Evolutionary conservation across 1,284 basidiomycete species (phyloP).

Genomic region (Leccinum pallidistipes): DNA sequence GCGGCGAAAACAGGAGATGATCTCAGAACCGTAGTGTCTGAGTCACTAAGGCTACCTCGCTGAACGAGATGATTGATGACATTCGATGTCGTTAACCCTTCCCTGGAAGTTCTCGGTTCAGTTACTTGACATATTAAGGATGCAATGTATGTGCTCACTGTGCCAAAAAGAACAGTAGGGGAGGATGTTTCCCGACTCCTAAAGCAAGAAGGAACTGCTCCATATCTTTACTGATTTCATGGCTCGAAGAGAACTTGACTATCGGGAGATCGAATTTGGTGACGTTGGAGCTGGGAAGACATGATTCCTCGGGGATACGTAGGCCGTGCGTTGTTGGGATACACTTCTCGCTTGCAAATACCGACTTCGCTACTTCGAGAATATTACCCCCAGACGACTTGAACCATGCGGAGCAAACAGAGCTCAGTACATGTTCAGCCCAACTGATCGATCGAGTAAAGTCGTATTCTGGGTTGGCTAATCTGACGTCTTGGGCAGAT

Average conservation of each 20-base stretch:
- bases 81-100: slow-evolving; percentile 72
- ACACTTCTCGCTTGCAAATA: slow-evolving; percentile 65
- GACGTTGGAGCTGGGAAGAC: slow-evolving; percentile 83
- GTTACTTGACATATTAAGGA: not conserved
- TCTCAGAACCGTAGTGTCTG: slow-evolving; percentile 40
- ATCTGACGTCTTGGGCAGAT: slow-evolving; percentile 45
- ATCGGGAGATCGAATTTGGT: slow-evolving; percentile 58
- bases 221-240: slow-evolving; percentile 62
- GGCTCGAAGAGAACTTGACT: slow-evolving; percentile 67
- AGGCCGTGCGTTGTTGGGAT: slow-evolving; percentile 82
- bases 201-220: slow-evolving; percentile 74
- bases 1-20: slow-evolving; percentile 57
- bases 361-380: slow-evolving; percentile 42
- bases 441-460: slow-evolving; percentile 68
- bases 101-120: slow-evolving; percentile 42
- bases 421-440: slow-evolving; percentile 75
- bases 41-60: slow-evolving; percentile 44
- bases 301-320: slow-evolving; percentile 71
- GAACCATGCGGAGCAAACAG: slow-evolving; percentile 74
- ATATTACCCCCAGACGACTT: slow-evolving; percentile 35
- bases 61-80: slow-evolving; percentile 82
- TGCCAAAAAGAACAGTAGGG: slow-evolving; percentile 72
- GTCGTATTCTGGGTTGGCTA: slow-evolving; percentile 54
- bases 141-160: slow-evolving; percentile 41
- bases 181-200: slow-evolving; percentile 86